phyloP scores from a whole-genome alignment of 73 alveolate genomes.

The Blepharisma stoltei region DNA sequence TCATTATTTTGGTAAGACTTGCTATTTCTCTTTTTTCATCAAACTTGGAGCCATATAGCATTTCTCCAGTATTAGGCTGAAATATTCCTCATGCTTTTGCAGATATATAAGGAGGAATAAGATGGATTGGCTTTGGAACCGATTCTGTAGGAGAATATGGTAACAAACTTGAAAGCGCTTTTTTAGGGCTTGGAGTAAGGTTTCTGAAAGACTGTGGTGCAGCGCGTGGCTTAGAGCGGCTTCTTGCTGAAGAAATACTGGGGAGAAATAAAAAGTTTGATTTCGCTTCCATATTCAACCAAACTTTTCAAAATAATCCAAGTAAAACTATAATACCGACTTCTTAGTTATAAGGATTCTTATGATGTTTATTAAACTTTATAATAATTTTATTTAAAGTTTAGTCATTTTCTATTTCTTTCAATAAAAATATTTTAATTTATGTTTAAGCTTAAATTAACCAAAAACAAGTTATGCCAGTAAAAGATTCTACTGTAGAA shows the following conservation, averaged over 20 bases:
- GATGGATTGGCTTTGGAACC: not conserved
- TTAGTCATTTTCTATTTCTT: too few species aligned
- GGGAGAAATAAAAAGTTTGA: not conserved
- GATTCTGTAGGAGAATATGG: not conserved
- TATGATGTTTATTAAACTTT: too few species aligned
- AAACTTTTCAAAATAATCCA: too few species aligned
- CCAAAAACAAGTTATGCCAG: too few species aligned
- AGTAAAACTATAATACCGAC: too few species aligned
- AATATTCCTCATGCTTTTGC: constrained; percentile 64
- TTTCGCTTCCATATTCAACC: too few species aligned
- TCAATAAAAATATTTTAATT: too few species aligned
- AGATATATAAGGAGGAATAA: constrained; percentile 36
- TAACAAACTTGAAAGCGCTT: not conserved
- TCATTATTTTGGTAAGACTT: constrained; percentile 80
- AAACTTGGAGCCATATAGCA: constrained; percentile 55
- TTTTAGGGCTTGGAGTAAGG: constrained; percentile 14
- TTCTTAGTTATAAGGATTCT: too few species aligned
- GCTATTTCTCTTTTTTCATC: constrained; percentile 77
- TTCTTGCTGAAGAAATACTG: not conserved
- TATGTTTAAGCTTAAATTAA: too few species aligned
- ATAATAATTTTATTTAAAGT: too few species aligned
- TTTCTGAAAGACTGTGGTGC: not conserved
- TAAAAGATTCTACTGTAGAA: too few species aligned
- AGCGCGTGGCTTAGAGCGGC: not conserved
- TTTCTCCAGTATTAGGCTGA: constrained; percentile 55